Evolutionary conservation across 257 asterid genomes (phyloP).

Genomic region (Penstemon newberryi): DNA sequence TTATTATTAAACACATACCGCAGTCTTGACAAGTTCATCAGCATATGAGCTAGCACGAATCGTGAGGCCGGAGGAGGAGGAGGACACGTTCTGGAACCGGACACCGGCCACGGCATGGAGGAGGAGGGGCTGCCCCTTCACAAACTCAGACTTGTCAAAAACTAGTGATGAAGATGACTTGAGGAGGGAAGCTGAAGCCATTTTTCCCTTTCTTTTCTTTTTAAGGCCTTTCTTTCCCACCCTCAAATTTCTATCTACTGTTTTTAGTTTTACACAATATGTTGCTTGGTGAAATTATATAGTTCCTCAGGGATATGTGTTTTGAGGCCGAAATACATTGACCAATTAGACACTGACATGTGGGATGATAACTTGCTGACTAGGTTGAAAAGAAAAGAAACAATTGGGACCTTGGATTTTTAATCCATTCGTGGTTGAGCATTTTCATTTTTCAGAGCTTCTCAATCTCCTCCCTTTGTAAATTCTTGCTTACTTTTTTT

Average conservation of each 20-base stretch:
- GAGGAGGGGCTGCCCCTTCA: conserved; percentile 38
- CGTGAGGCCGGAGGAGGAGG: no score
- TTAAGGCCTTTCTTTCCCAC: conserved; percentile 12
- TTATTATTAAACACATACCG: no score
- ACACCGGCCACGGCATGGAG: no score
- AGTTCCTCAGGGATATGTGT: conserved; percentile 37
- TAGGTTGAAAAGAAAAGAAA: conserved; percentile 9
- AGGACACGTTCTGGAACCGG: no score
- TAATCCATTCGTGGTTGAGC: conserved; percentile 3
- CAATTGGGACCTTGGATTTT: not conserved
- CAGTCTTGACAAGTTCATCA: no score
- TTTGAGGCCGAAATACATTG: conserved; percentile 41
- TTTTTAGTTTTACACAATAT: conserved; percentile 17
- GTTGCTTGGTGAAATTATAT: conserved; percentile 20
- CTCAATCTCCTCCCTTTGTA: no score
- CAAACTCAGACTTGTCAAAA: conserved; percentile 48
- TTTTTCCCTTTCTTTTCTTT: conserved; percentile 5
- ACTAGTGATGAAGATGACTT: conserved; percentile 45
- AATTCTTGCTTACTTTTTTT: no score
- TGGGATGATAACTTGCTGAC: conserved; percentile 45
- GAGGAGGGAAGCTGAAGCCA: conserved; percentile 60
- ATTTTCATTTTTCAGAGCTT: not conserved
- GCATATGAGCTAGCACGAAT: no score
- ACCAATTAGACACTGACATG: conserved; percentile 40
- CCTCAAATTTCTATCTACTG: conserved; percentile 11